phyloP scores from a whole-genome alignment of 805 yeast species.

The Starmerella geochares region DNA sequence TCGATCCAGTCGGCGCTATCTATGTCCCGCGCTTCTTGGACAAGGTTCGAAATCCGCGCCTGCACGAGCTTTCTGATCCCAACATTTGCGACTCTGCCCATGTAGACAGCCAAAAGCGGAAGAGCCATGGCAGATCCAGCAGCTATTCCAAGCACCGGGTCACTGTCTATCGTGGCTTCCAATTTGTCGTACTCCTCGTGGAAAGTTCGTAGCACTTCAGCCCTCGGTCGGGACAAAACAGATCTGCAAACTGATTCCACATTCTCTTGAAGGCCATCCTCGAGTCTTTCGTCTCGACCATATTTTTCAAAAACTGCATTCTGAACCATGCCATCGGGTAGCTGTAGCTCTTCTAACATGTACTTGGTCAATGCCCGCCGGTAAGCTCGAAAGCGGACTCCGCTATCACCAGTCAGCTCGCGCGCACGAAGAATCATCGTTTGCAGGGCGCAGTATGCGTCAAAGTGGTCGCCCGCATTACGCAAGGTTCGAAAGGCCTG shows the following conservation, averaged over 20 bases:
- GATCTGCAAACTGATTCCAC: not conserved
- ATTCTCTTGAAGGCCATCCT: not conserved
- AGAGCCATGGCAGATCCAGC: not conserved
- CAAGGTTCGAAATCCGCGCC: not conserved
- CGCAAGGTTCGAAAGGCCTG: not conserved
- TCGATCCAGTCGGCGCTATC: not conserved
- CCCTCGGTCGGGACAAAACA: not conserved
- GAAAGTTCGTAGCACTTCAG: not conserved
- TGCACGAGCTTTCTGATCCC: not conserved
- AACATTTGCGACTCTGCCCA: not conserved
- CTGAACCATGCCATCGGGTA: not conserved
- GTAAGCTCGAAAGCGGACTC: conserved; percentile 1
- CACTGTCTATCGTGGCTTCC: not conserved
- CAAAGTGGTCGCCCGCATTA: not conserved
- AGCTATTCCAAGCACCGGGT: not conserved
- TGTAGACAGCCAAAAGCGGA: not conserved
- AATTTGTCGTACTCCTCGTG: not conserved
- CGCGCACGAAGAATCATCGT: not conserved
- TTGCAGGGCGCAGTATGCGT: not conserved
- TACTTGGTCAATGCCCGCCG: not conserved
- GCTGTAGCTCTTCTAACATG: not conserved
- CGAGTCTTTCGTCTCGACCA: not conserved
- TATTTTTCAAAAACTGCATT: not conserved
- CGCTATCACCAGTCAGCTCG: not conserved
- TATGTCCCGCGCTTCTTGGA: not conserved